Percentiles rank a stretch among this genome's conserved stretches.
Evolutionary conservation across 2,329 filamentous ascomycete species (phyloP).

Genomic region (Polytolypa hystricis): DNA sequence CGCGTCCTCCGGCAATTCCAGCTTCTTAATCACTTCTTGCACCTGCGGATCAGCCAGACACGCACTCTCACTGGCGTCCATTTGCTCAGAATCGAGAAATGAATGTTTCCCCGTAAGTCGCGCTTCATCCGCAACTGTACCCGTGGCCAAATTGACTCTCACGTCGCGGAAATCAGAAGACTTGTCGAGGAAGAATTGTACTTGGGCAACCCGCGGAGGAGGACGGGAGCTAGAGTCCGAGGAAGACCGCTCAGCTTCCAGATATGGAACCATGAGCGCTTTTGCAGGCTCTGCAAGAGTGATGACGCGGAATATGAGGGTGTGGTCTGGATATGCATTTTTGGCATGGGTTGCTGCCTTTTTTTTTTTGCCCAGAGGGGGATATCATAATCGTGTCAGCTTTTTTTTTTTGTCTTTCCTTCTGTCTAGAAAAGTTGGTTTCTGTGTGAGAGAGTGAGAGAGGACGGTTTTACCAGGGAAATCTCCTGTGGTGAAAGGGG

Average conservation of each 20-base stretch:
- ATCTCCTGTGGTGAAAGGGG: slow-evolving; percentile 9
- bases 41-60: slow-evolving; percentile 36
- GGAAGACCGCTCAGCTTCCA: slow-evolving; percentile 34
- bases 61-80: slow-evolving; percentile 38
- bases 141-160: slow-evolving; percentile 16
- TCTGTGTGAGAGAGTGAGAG: background rate
- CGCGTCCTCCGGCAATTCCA: slow-evolving; percentile 36
- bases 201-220: slow-evolving; percentile 26
- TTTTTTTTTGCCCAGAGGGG: too few relatives aligned
- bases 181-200: slow-evolving; percentile 23
- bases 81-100: slow-evolving; percentile 39
- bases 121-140: slow-evolving; percentile 18
- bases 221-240: slow-evolving; percentile 20
- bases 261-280: slow-evolving; percentile 34
- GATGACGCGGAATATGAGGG: slow-evolving; percentile 36
- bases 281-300: slow-evolving; percentile 43
- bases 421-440: background rate
- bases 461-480: slow-evolving; percentile 1
- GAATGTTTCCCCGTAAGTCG: slow-evolving; percentile 34
- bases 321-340: slow-evolving; percentile 1
- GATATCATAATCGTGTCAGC: too few relatives aligned
- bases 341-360: slow-evolving; percentile 3
- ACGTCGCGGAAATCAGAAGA: slow-evolving; percentile 10
- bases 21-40: slow-evolving; percentile 31
- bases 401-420: too few relatives aligned